phyloP scores from a whole-genome alignment of 495 filamentous ascomycete genomes.

The Podospora conica region DNA sequence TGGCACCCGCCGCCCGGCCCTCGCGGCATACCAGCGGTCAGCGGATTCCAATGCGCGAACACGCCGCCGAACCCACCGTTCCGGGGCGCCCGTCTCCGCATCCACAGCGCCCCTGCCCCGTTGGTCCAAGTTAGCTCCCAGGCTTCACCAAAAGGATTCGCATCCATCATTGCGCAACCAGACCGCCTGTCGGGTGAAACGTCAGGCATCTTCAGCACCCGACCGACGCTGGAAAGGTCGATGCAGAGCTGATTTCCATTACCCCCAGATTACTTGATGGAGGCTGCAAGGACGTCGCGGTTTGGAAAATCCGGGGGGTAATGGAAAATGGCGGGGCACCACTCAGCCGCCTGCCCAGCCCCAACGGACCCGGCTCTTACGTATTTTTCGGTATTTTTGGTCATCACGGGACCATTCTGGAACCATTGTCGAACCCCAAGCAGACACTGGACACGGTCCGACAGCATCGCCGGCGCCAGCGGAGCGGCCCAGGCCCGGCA shows the following conservation, averaged over 20 bases:
- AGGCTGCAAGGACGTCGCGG: constrained; percentile 16
- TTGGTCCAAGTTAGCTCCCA: background rate
- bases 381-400: constrained; percentile 14
- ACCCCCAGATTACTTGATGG: constrained; percentile 39
- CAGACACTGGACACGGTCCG: constrained; percentile 12
- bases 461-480: constrained; percentile 8
- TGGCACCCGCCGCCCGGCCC: constrained; percentile 7
- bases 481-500: constrained; percentile 15
- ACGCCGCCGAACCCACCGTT: background rate
- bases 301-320: constrained; percentile 21
- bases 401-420: constrained; percentile 27
- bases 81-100: background rate
- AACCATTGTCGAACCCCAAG: constrained; percentile 8
- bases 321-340: constrained; percentile 20
- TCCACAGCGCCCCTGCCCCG: background rate
- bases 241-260: constrained; percentile 28
- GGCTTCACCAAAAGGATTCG: background rate
- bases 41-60: background rate
- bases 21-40: constrained; percentile 22
- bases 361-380: constrained; percentile 24
- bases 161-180: constrained; percentile 2
- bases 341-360: constrained; percentile 11
- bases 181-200: constrained; percentile 20
- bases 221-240: background rate
- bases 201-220: constrained; percentile 13